Evolutionary conservation across 257 asterid genomes (phyloP).

Genomic region (Plantago major): DNA sequence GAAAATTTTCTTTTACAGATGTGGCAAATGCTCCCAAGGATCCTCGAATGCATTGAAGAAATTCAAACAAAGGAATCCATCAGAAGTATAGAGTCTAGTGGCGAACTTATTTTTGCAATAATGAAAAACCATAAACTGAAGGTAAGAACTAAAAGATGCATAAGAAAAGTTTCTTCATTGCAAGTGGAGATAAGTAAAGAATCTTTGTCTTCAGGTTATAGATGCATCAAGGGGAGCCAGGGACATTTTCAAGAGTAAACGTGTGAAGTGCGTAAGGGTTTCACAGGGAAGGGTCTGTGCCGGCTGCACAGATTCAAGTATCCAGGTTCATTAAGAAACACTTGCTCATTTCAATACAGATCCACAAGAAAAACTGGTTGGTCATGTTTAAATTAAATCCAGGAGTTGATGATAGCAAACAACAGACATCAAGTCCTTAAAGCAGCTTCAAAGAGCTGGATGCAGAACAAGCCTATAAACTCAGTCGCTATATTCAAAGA

Average conservation of each 20-base stretch:
- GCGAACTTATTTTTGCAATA: conserved; percentile 55
- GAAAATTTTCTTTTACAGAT: conserved; percentile 48
- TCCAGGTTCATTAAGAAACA: conserved; percentile 39
- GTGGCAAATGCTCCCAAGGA: conserved; percentile 65
- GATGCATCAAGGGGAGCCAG: conserved; percentile 61
- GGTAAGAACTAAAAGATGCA: conserved; percentile 30
- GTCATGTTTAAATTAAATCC: conserved; percentile 15
- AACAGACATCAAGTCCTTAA: conserved; percentile 69
- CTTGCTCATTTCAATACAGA: neutral
- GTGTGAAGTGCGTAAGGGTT: conserved; percentile 51
- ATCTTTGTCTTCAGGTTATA: conserved; percentile 33
- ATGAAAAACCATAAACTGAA: conserved; percentile 64
- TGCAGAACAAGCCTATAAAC: conserved; percentile 64
- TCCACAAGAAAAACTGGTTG: neutral
- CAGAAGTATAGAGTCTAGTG: conserved; percentile 51
- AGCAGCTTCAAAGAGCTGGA: conserved; percentile 74
- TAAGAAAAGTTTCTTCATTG: neutral
- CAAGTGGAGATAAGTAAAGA: neutral
- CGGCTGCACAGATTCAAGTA: conserved; percentile 84
- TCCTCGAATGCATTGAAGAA: conserved; percentile 63
- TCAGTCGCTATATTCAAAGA: conserved; percentile 65
- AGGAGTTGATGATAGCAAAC: conserved; percentile 57
- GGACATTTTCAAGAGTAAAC: conserved; percentile 59
- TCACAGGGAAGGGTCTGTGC: conserved; percentile 67
- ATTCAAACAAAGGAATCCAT: conserved; percentile 65